Evolutionary conservation across 2,329 filamentous ascomycete genomes (phyloP), one percentile per base, ranked within the genome.

Genomic region (Claviceps pusilla): DNA sequence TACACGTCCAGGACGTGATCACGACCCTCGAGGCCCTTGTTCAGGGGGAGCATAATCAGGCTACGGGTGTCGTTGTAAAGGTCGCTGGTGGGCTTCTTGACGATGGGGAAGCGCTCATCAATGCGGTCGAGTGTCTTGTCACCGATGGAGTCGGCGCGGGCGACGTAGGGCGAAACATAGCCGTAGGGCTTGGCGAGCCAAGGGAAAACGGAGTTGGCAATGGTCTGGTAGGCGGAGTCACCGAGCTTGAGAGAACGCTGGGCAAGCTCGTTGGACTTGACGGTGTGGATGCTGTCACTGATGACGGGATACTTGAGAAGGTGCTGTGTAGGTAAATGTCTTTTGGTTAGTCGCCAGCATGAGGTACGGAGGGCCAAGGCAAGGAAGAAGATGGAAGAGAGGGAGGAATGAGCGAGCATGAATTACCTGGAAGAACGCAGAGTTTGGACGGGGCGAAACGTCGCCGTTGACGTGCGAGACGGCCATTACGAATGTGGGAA

Each of bases 231-330:
- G 63, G 84, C 83, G 57, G 82, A 79, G 66, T 86, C 80, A 68
- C 84, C 80, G 58, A 93, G 71, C 63, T 86, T 77, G 66, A 96
- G 74, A 47, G 89, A 90, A 72, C 84, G 89, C 68, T 89, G 84
- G 65, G 87, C 90, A 66, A 87, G 84, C 51, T 87, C 84, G 72
- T 91, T 88, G 65, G 79, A 75, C 71, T 89, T 87, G 78, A 94
- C 84, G 65, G 81, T 83, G 57, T 80, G 74, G 70, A 95, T 81
- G 64, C 83, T 75, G 69, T 95, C 89, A 65, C 80, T 81, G 66
- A 96, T 79, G 60, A 94, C 71, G 45, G 91, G 91, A 71, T 95
- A 95, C 60, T 84, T 84, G 62, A 83, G 77, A 59, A 96, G 77
- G 67, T 96, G 90, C 88, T 95, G 12, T 7, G 14, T 39, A 19